Base-by-base conservation (phyloP, 768 basidiomycete genomes). In the Boletus vermiculosoides region DNA sequence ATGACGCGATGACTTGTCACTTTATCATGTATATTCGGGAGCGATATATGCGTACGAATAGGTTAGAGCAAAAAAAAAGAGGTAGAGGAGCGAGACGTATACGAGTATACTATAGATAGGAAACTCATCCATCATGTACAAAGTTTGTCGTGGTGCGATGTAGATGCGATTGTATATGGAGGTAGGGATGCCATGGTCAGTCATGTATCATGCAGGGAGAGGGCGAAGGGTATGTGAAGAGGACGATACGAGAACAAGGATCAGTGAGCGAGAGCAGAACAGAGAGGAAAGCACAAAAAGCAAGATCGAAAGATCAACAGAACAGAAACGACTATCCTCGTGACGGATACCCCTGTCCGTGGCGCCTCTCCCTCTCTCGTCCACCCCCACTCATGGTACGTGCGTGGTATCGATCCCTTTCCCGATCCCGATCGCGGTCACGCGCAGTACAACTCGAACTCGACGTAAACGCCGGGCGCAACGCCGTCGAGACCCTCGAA, bases 401-500 rank as follows among this genome's bases (percentile, higher is more conserved):
- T 18, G 30, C 48, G 18, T 59, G 54, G n/a, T 64, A 65, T 11
- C 65, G 59, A 37, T 58, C 63, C 4, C 59, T 30, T 12, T 50
- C 49, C 10, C 49, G 45, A 16, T 66, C 64, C 2, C 63, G 58
- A 5, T 66, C 65, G 18, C 63, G 58, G 6, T 66, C 66, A 52
- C 64, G 63, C 50, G 15, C 49, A 25, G 45, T n/a, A 16, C 50
- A 67, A 15, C 37, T 62, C 48, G 62, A 55, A 7, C n/a, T 58
- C 50, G 66, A 66, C 49, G 71, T 66, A 63, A 71, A 71, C 33
- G 70, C 70, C 28, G 70, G 70, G 6, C 70, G 68, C 47, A 73
- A 55, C 5, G 71, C 71, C 2, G 70, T 71, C 52, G 71, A 73
- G n/a, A 73, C 70, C 62, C 63, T 61, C 20, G 69, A 62, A 59